Base-by-base conservation (phyloP, 129 eudicot species). In the Flaveria sonorensis region DNA sequence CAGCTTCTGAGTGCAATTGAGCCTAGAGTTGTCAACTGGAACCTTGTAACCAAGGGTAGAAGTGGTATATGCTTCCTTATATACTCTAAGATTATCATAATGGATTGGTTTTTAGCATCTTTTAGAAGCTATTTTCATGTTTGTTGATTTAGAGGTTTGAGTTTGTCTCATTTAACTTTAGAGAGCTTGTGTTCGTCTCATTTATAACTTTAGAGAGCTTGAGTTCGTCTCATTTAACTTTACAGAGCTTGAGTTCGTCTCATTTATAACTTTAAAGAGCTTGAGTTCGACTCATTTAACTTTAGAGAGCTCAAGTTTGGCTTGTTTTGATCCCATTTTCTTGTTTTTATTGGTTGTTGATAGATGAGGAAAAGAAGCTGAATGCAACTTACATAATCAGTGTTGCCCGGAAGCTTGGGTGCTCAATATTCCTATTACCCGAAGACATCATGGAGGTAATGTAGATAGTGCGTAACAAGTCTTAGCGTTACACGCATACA, bases 21-120 rank as follows among this genome's bases (percentile, higher is more conserved):
- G 83, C 97, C 96, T 13, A 81, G 97, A 60, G 99, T 95, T 65
- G 97, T 92, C 46, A 95, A 95, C 80, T 95, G 99, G 99, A 91
- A 95, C 79, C 96, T 95, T 50, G 96, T 91, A 47, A 91, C 96
- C 70, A 95, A 91, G 88, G 98, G 98, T 57, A 89, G 79, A 87
- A 93, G 84, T 48, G 97, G 98, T 90, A 84, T 43, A 81, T 48
- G 10, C 6, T 20, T 26, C 39, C 11, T 4, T 32, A 7, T 9
- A 63, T 13, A 65, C 64, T 75, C 24, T 10, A 30, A 30, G 51
- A 20, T 51, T 2, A 64, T 64, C 65, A 3, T 9, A 32, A 51
- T 66, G 4, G 11, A 61, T 68, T 28, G 32, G 2, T n/a, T 64
- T 74, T 21, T 15, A 12, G 24, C 26, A 6, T 59, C 26, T 39